Percentiles rank a stretch among this genome's conserved stretches.
phyloP scores from a whole-genome alignment of 2,329 filamentous ascomycete species.

The Didymella keratinophila region DNA sequence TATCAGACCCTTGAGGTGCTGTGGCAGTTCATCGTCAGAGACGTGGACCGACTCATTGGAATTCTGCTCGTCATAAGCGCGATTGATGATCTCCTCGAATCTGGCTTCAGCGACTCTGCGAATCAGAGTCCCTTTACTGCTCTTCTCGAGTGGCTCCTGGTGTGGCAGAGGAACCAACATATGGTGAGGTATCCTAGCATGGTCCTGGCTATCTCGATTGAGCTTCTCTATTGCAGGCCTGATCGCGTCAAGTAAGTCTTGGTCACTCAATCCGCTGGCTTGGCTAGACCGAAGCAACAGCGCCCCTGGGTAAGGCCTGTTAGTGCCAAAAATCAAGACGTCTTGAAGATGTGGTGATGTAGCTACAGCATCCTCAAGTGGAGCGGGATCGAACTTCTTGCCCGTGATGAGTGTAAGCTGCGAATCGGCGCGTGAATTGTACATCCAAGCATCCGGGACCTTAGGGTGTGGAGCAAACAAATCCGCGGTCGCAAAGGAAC shows the following conservation, averaged over 20 bases:
- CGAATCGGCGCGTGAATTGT: constrained; percentile 68
- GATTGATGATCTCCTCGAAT: constrained; percentile 58
- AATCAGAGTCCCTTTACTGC: constrained; percentile 69
- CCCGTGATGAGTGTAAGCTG: constrained; percentile 70
- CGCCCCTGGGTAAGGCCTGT: constrained; percentile 62
- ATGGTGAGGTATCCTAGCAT: constrained; percentile 59
- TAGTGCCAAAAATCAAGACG: constrained; percentile 69
- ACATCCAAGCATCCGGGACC: constrained; percentile 66
- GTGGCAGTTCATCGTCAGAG: constrained; percentile 38
- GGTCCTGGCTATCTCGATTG: constrained; percentile 60
- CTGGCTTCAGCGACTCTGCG: constrained; percentile 60
- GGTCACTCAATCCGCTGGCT: constrained; percentile 38
- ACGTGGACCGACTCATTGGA: constrained; percentile 26
- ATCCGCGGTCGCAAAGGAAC: constrained; percentile 69
- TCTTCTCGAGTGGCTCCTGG: constrained; percentile 60
- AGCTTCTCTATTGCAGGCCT: constrained; percentile 57
- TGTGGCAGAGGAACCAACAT: constrained; percentile 61
- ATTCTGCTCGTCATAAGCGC: constrained; percentile 53
- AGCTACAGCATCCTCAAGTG: constrained; percentile 64
- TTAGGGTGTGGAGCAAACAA: constrained; percentile 65
- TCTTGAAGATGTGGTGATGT: constrained; percentile 59
- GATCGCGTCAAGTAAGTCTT: constrained; percentile 53
- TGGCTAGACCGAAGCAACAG: constrained; percentile 59
- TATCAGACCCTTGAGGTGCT: constrained; percentile 31
- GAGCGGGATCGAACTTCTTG: constrained; percentile 73